Evolutionary conservation across 106 monocot species (phyloP).

Genomic region (Dendrobium huoshanense): DNA sequence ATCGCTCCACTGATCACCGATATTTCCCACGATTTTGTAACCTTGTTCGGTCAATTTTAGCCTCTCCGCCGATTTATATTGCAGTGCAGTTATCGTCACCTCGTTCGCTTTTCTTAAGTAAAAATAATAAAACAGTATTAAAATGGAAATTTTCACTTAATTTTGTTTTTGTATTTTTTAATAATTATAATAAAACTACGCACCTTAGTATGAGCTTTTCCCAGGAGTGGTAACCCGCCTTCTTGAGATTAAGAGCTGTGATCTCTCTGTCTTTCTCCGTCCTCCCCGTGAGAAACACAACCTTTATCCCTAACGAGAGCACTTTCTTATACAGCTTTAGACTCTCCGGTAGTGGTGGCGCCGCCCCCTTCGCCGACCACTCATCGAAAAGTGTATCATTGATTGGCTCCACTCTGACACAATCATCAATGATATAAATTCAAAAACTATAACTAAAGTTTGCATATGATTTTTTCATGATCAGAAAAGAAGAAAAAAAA

Average conservation of each 20-base stretch:
- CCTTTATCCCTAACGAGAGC: constrained; percentile 20
- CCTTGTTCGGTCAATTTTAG: constrained; percentile 17
- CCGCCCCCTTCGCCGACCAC: constrained; percentile 18
- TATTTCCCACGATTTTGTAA: constrained; percentile 32
- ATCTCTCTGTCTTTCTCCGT: constrained; percentile 9
- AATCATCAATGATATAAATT: too few relatives aligned
- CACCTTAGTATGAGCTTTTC: constrained; percentile 30
- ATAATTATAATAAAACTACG: neutral
- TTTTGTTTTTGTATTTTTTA: neutral
- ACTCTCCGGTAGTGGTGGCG: constrained; percentile 32
- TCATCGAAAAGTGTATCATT: constrained; percentile 3
- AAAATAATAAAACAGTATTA: neutral
- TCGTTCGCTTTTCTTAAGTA: neutral
- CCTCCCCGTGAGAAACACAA: constrained; percentile 30
- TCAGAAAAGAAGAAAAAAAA: too few relatives aligned
- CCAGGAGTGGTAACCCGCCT: constrained; percentile 20
- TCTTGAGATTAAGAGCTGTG: constrained; percentile 9
- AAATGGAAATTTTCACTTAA: too few relatives aligned
- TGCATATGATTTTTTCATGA: too few relatives aligned
- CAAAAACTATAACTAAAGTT: too few relatives aligned
- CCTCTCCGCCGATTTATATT: constrained; percentile 28
- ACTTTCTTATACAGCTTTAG: constrained; percentile 25
- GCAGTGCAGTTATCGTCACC: neutral
- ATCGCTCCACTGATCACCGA: constrained; percentile 53
- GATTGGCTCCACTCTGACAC: constrained; percentile 12